Percentiles rank a stretch among this genome's conserved stretches.
These are phyloP conservation scores for Sclerotinia borealis DNA, from an alignment of 2,329 filamentous ascomycete species.

Conservation along the genomic window DNA sequence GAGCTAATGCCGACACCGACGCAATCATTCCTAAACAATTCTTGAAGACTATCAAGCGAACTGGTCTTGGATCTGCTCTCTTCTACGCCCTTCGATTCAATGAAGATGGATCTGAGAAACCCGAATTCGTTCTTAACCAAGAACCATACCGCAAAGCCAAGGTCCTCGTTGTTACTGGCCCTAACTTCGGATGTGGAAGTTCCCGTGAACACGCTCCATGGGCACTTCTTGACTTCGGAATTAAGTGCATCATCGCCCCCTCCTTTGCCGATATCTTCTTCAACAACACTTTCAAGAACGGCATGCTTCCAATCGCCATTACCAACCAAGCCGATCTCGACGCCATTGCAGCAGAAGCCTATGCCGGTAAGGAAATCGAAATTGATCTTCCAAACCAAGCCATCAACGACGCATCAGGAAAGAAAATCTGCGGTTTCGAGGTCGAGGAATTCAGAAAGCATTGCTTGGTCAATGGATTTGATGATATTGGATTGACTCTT, in stretches of 20 bases:
- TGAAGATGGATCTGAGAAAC: constrained; percentile 65
- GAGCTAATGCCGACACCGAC: constrained; percentile 94
- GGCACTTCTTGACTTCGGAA: constrained; percentile 94
- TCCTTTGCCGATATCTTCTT: constrained; percentile 95
- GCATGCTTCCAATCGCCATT: constrained; percentile 86
- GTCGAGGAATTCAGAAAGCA: constrained; percentile 91
- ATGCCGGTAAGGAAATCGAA: constrained; percentile 75
- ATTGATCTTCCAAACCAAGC: constrained; percentile 79
- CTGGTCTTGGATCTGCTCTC: constrained; percentile 79
- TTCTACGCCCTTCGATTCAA: constrained; percentile 83
- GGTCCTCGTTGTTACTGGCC: constrained; percentile 85
- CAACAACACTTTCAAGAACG: constrained; percentile 99
- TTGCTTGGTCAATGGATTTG: constrained; percentile 84
- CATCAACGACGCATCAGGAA: constrained; percentile 69
- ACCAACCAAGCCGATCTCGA: constrained; percentile 29
- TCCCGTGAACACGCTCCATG: constrained; percentile 94
- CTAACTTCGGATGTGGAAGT: constrained; percentile 92
- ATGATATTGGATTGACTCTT: constrained; percentile 91
- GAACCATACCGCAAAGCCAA: constrained; percentile 78
- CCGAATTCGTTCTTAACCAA: constrained; percentile 83
- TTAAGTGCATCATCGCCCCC: constrained; percentile 86
- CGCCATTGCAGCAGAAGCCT: constrained; percentile 49
- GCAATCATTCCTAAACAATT: constrained; percentile 99
- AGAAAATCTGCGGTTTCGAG: constrained; percentile 70
- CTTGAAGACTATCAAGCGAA: constrained; percentile 98